Evolutionary conservation across 306 rosid genomes (phyloP), one percentile per base, ranked within the genome.

Genomic region (Ammopiptanthus mongolicus): DNA sequence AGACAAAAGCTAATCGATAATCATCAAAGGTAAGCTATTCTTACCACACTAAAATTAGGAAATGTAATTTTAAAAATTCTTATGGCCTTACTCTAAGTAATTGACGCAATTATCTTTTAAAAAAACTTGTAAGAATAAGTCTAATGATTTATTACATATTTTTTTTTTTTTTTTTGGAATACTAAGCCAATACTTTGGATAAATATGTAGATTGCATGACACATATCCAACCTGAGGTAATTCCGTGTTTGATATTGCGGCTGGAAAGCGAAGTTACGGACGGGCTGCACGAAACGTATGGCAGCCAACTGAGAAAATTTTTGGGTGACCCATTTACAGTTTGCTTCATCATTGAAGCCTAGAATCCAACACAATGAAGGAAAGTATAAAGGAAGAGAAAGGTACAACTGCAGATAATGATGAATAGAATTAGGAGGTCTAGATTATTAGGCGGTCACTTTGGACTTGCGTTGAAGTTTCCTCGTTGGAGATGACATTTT

Each of bases 221-320:
- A 23, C 36, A 56, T 25, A 28, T 14, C 13, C 17, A 39, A 71
- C 12, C 15, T 56, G 0, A 10, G 15, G 39, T 3, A 69, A 68
- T 77, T 77, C 52, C 70, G 82, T 78, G 76, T 67, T 63, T 41
- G 41, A 51, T 22, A 46, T 3, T 53, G 31, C 13, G 8, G 8
- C 6, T 47, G 70, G 0, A 61, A 37, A 34, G 63, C 28, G 46
- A 65, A 7, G 48, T 51, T 39, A 53, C 51, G 78, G 59, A 53
- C 51, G 78, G 59, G 68, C 42, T 71, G 61, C 52, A 71, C 47
- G 50, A 39, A 70, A 59, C 13, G 7, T 47, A 12, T 2, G 10
- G 34, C 64, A 39, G 57, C 57, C 42, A 6, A 8, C 48, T 33
- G 10, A 9, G 22, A 51, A 37, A 51, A 61, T 9, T 11, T 1